Evolutionary conservation across 1,139 yeast genomes (phyloP).

Genomic region (Pichia sp.): DNA sequence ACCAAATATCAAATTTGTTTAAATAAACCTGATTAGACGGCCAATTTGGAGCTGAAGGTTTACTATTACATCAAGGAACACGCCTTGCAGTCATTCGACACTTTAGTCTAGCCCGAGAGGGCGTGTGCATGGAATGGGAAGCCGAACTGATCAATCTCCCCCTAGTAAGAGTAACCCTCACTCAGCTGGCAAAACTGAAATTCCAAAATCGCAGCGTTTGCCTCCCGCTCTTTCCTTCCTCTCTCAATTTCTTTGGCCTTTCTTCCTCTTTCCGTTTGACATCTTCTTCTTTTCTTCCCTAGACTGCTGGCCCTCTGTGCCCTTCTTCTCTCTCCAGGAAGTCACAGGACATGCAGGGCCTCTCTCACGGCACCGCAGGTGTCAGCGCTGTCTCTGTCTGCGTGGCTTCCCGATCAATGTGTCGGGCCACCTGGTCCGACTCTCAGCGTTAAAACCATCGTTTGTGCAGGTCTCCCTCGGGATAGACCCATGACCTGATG

Average conservation of each 20-base stretch:
- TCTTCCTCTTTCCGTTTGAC: not conserved
- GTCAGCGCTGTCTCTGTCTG: conserved; percentile 12
- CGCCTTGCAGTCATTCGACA: no score
- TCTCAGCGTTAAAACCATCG: conserved; percentile 86
- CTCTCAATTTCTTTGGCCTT: not conserved
- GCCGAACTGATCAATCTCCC: no score
- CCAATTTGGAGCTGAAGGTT: no score
- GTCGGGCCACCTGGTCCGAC: conserved; percentile 18
- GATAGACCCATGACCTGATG: conserved; percentile 85
- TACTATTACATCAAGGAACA: no score
- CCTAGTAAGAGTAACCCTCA: no score
- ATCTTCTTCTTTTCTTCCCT: not conserved
- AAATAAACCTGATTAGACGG: no score
- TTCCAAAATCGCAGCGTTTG: no score
- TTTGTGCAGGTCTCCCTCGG: conserved; percentile 68
- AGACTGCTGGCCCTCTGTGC: not conserved
- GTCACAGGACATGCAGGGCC: conserved; percentile 4
- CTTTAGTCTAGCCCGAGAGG: no score
- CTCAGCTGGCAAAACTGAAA: no score
- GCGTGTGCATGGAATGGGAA: no score
- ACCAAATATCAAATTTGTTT: no score
- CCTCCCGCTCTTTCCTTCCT: not conserved
- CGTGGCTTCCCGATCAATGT: conserved; percentile 2
- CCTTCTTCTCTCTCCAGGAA: conserved; percentile 1
- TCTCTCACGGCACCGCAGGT: conserved; percentile 5